Evolutionary conservation across 257 asterid genomes (phyloP).

Genomic region (Datura wrightii): DNA sequence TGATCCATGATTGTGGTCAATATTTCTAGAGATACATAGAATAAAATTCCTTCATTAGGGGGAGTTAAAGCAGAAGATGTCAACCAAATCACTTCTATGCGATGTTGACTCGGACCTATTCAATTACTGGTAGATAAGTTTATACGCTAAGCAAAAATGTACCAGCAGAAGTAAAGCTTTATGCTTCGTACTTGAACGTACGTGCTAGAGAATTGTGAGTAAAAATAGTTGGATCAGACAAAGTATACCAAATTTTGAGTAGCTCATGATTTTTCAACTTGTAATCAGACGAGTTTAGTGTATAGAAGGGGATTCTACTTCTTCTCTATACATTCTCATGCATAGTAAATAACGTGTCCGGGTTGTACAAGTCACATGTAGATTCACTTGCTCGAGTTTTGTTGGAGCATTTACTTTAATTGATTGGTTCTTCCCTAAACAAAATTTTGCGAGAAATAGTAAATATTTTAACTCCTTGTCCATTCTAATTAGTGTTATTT

Average conservation of each 20-base stretch:
- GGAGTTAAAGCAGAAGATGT: neutral
- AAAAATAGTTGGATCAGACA: neutral
- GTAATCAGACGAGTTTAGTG: neutral
- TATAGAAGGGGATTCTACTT: neutral
- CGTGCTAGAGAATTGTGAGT: neutral
- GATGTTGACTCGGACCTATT: too few relatives aligned
- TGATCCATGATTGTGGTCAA: too few relatives aligned
- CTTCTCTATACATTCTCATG: neutral
- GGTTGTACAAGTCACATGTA: too few relatives aligned
- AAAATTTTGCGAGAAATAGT: neutral
- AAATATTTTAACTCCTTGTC: too few relatives aligned
- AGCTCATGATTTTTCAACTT: neutral
- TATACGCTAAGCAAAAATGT: neutral
- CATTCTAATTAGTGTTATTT: neutral
- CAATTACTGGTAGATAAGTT: neutral
- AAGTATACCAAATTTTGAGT: neutral
- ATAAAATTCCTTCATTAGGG: too few relatives aligned
- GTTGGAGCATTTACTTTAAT: neutral
- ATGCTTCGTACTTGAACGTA: neutral
- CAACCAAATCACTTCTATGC: neutral
- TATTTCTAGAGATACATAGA: too few relatives aligned
- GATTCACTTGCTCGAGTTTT: neutral
- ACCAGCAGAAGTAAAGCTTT: too few relatives aligned
- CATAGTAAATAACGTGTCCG: too few relatives aligned
- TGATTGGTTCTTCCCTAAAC: neutral